Percentiles rank a stretch among this genome's conserved stretches.
phyloP scores from a whole-genome alignment of 768 basidiomycete genomes.

The Russula foetens region DNA sequence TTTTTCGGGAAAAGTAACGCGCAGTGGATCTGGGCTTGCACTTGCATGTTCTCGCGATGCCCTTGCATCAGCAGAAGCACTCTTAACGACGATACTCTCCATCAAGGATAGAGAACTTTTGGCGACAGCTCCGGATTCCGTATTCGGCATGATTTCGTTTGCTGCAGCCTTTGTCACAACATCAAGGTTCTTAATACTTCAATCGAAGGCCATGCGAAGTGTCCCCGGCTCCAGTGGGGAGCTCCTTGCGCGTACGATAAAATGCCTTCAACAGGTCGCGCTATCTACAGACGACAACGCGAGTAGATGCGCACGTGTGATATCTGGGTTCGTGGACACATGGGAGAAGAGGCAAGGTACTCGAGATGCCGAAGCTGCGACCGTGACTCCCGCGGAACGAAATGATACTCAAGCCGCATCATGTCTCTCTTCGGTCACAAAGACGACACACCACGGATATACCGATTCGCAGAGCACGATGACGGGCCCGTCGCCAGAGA shows the following conservation, averaged over 20 bases:
- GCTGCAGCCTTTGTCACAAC: conserved; percentile 37
- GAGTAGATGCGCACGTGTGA: conserved; percentile 11
- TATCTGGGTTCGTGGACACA: conserved; percentile 12
- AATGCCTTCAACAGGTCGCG: conserved; percentile 6
- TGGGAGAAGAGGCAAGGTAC: conserved; percentile 7
- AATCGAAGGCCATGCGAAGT: neutral
- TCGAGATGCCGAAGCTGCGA: neutral
- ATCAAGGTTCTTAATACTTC: conserved; percentile 30
- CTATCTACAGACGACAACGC: conserved; percentile 16
- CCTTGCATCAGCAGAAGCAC: conserved; percentile 31
- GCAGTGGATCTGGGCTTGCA: conserved; percentile 23
- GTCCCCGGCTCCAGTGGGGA: conserved; percentile 14
- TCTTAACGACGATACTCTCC: conserved; percentile 30
- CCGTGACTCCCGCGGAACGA: neutral
- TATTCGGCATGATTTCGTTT: conserved; percentile 36
- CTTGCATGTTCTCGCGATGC: conserved; percentile 33
- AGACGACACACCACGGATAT: neutral
- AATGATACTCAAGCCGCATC: neutral
- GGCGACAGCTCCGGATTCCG: conserved; percentile 34
- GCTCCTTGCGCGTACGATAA: conserved; percentile 12
- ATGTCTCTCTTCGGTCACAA: neutral
- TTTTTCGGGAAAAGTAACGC: conserved; percentile 5
- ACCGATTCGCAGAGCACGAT: neutral
- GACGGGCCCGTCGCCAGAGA: neutral
- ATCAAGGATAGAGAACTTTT: conserved; percentile 30